Evolutionary conservation across 495 filamentous ascomycete species (phyloP).

Genomic region (Trichodelitschia bisporula): DNA sequence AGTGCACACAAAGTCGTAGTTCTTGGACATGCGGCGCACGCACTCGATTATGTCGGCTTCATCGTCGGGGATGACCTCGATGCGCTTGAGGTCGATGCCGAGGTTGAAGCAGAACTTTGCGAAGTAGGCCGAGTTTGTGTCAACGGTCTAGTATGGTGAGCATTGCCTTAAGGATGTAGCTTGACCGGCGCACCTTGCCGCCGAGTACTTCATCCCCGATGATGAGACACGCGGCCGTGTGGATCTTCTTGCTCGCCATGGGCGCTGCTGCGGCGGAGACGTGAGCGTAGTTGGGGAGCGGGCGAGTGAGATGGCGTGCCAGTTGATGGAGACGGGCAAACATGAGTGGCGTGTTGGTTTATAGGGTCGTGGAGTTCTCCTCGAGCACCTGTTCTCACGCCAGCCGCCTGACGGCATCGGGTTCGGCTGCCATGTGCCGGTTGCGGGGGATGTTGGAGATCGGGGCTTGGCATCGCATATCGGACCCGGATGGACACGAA

Average conservation of each 20-base stretch:
- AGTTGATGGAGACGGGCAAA: constrained; percentile 49
- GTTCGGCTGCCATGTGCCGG: too few species aligned
- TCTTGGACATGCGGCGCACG: constrained; percentile 54
- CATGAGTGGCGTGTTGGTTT: too few species aligned
- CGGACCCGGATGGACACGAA: too few species aligned
- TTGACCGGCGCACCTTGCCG: constrained; percentile 45
- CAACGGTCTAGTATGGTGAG: constrained; percentile 28
- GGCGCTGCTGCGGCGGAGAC: constrained; percentile 20
- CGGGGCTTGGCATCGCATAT: too few species aligned
- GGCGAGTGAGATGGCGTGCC: constrained; percentile 43
- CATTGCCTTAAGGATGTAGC: constrained; percentile 5
- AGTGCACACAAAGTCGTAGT: constrained; percentile 86
- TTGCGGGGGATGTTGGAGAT: too few species aligned
- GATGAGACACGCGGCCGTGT: constrained; percentile 81
- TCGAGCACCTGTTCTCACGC: too few species aligned
- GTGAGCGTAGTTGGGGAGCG: constrained; percentile 28
- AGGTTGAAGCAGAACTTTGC: constrained; percentile 83
- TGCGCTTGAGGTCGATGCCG: constrained; percentile 66
- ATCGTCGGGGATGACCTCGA: constrained; percentile 86
- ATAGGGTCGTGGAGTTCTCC: too few species aligned
- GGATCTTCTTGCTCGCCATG: constrained; percentile 37
- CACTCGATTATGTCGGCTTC: constrained; percentile 78
- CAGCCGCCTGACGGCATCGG: too few species aligned
- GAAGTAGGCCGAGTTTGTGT: constrained; percentile 84
- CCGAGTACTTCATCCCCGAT: constrained; percentile 93